Conservation (phyloP, 345 rosid genomes). For the Syzygium oleosum region DNA sequence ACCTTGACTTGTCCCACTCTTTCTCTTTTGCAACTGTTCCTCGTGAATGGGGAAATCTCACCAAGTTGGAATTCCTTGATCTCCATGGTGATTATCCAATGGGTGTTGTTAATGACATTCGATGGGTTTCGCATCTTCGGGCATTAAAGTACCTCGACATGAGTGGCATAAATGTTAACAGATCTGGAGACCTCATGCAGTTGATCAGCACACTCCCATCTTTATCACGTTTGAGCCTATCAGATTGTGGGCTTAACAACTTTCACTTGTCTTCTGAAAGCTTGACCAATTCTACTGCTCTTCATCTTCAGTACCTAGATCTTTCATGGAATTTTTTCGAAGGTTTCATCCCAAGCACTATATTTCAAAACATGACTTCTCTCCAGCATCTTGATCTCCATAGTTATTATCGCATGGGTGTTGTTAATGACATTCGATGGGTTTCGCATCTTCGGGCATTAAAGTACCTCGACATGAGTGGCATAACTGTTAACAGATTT, state of each 20-base stretch:
- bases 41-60: not conserved
- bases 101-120: not conserved
- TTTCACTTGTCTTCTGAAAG: not conserved
- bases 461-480: too few relatives aligned
- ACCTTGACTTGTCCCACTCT: not conserved
- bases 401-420: fast-evolving
- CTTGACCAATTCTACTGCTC: not conserved
- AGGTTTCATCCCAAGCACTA: not conserved
- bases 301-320: not conserved
- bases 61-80: not conserved
- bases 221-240: not conserved
- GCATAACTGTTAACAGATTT: too few relatives aligned
- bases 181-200: not conserved
- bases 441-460: too few relatives aligned
- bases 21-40: not conserved
- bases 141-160: not conserved
- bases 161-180: not conserved
- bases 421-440: too few relatives aligned
- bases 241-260: not conserved
- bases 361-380: not conserved
- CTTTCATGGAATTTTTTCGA: not conserved
- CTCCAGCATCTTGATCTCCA: not conserved
- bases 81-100: fast-evolving
- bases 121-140: not conserved
- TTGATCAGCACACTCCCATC: not conserved